Evolutionary conservation across 805 yeast genomes (phyloP).

Genomic region (Kodamaea laetipori): DNA sequence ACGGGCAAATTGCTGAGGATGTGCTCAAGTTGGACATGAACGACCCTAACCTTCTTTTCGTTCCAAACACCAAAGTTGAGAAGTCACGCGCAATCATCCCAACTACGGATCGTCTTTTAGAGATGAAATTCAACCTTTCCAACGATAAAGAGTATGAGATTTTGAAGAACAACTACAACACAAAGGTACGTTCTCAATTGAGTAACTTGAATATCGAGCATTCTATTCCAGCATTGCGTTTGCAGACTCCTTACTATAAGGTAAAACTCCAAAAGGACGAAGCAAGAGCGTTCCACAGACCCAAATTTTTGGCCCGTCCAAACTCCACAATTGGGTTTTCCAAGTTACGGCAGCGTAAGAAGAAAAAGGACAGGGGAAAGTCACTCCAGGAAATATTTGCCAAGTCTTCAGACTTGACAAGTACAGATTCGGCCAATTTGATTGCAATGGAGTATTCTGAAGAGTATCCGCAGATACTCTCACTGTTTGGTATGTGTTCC

Average conservation of each 20-base stretch:
- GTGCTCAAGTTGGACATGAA: conserved; percentile 69
- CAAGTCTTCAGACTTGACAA: conserved; percentile 70
- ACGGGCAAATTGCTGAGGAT: conserved; percentile 54
- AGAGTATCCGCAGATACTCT: conserved; percentile 78
- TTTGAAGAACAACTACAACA: conserved; percentile 81
- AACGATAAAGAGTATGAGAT: conserved; percentile 86
- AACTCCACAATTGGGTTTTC: conserved; percentile 77
- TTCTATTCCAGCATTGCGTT: conserved; percentile 78
- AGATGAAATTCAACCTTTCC: conserved; percentile 74
- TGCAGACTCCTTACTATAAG: conserved; percentile 90
- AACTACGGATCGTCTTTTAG: conserved; percentile 53
- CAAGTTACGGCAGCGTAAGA: conserved; percentile 74
- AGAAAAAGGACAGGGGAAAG: conserved; percentile 86
- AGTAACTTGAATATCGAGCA: conserved; percentile 92
- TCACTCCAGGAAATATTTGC: conserved; percentile 73
- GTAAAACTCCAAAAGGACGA: conserved; percentile 69
- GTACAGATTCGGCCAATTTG: conserved; percentile 79
- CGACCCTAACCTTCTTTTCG: conserved; percentile 77
- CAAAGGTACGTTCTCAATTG: conserved; percentile 88
- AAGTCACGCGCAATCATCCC: conserved; percentile 47
- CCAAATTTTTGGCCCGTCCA: conserved; percentile 72
- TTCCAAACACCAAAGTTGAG: conserved; percentile 40
- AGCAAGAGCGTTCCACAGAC: conserved; percentile 78
- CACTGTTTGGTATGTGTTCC: conserved; percentile 94
- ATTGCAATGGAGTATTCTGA: conserved; percentile 88